Evolutionary conservation across 352 stramenopile genomes (phyloP), one percentile per base, ranked within the genome.

Genomic region (Pythium pyrilobum): DNA sequence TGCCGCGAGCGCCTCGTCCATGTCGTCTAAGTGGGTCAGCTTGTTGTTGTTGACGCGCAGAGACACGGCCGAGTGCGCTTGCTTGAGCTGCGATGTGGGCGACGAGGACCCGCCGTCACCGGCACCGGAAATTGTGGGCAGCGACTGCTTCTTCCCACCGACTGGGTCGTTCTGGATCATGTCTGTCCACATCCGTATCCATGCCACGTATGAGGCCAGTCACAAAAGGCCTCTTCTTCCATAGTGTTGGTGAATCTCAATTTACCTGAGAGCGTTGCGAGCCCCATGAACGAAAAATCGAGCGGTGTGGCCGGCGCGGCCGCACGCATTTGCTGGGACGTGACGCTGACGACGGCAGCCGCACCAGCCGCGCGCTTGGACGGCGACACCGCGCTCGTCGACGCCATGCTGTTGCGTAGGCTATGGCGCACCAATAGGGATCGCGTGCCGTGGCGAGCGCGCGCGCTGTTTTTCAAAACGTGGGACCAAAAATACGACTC

Each of bases 241-340:
- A 32, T 23, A 20, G 25, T 37, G 11, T 23, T 46, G 27, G 16
- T 16, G 8, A 33, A 25, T 10, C 45, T 31, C 15, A 24, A 33
- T 62, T 10, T 53, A 89, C 78, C 78, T 42, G 73, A 77, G 11
- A 87, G 65, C 1, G 64, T 55, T 0, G 61, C 27, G 20, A 89
- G 69, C 1, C 76, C 73, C 74, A 89, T 85, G 62, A 89, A 89
- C 9, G 78, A 89, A 44, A 78, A 89, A 55, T 87, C 76, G 16
- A 89, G 58, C 2, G 74, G 76, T 12, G 69, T 52, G 0, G 54
- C 25, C 2, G 62, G 56, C 13, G 53, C 40, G 18, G 57, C 41
- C 1, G 43, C 57, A 15, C 58, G 61, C 52, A 59, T 43, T 24
- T 54, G 43, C 6, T 55, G 54, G 23, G 54, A 23, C n/a, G 52